Conservation (phyloP, 768 basidiomycete species). For the Pleurotus citrinopileatus region DNA sequence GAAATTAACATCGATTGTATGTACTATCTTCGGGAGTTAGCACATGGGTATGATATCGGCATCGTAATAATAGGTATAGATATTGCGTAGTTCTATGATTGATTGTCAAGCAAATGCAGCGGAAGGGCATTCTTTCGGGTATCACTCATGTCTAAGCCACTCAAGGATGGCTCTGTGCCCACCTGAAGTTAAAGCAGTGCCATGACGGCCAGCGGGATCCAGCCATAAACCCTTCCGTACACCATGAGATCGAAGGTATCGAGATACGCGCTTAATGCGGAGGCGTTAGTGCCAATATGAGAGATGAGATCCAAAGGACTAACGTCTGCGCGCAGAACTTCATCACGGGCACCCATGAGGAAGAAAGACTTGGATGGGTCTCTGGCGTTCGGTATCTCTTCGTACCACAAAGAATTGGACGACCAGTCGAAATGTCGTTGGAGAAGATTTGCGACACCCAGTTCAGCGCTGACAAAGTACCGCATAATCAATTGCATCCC, state of each 20-base stretch:
- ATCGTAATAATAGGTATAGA: conserved; percentile 4
- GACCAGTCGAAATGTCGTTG: conserved; percentile 85
- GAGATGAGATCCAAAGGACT: conserved; percentile 15
- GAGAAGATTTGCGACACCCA: conserved; percentile 84
- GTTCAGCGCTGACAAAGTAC: conserved; percentile 85
- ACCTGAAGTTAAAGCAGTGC: conserved; percentile 52
- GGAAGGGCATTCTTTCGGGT: background rate
- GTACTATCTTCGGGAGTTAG: background rate
- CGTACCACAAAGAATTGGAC: conserved; percentile 85
- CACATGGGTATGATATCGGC: background rate
- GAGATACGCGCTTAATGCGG: conserved; percentile 51
- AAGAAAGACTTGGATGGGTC: conserved; percentile 67
- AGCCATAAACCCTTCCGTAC: conserved; percentile 63
- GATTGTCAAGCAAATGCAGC: background rate
- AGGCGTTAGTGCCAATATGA: background rate
- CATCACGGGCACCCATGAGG: conserved; percentile 81
- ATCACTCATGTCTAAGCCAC: conserved; percentile 47
- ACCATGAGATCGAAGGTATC: conserved; percentile 76
- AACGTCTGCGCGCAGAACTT: conserved; percentile 74
- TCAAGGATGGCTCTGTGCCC: conserved; percentile 54
- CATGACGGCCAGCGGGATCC: conserved; percentile 61
- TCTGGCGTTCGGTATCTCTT: conserved; percentile 80
- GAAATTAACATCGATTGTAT: background rate
- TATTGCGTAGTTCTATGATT: conserved; percentile 3
- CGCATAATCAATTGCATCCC: conserved; percentile 78